Conservation (phyloP, 306 rosid genomes). For the Castanea mollissima region DNA sequence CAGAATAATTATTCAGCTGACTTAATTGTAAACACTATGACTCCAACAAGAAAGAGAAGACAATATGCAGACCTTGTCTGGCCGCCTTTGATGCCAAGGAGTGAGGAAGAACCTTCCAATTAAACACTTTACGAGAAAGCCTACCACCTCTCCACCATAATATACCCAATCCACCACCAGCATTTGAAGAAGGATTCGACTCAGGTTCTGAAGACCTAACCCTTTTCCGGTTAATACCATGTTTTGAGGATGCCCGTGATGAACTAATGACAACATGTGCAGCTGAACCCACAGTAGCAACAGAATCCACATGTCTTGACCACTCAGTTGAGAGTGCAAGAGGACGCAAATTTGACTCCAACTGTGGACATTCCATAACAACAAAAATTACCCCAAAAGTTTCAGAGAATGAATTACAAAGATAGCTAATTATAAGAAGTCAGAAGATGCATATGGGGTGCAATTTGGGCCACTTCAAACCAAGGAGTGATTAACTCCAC, state of each 20-base stretch:
- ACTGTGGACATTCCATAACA: slow-evolving; percentile 43
- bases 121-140: slow-evolving; percentile 81
- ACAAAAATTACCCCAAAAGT: slow-evolving; percentile 10
- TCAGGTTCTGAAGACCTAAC: slow-evolving; percentile 59
- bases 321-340: slow-evolving; percentile 76
- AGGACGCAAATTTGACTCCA: slow-evolving; percentile 73
- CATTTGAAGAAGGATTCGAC: slow-evolving; percentile 58
- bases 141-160: slow-evolving; percentile 99
- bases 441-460: not conserved
- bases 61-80: slow-evolving; percentile 71
- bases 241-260: slow-evolving; percentile 59
- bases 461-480: slow-evolving; percentile 1
- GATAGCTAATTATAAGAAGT: not conserved
- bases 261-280: slow-evolving; percentile 63
- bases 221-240: slow-evolving; percentile 62
- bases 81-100: slow-evolving; percentile 84
- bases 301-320: slow-evolving; percentile 84
- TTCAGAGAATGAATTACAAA: slow-evolving; percentile 9
- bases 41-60: slow-evolving; percentile 15
- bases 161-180: slow-evolving; percentile 68
- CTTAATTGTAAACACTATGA: slow-evolving; percentile 33
- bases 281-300: slow-evolving; percentile 79
- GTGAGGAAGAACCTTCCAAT: slow-evolving; percentile 78
- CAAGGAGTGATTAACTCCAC: not conserved
- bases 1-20: slow-evolving; percentile 44